These are phyloP conservation scores for Nevesoporus exiguus DNA, from an alignment of 768 basidiomycete species.

Conservation along the genomic window DNA sequence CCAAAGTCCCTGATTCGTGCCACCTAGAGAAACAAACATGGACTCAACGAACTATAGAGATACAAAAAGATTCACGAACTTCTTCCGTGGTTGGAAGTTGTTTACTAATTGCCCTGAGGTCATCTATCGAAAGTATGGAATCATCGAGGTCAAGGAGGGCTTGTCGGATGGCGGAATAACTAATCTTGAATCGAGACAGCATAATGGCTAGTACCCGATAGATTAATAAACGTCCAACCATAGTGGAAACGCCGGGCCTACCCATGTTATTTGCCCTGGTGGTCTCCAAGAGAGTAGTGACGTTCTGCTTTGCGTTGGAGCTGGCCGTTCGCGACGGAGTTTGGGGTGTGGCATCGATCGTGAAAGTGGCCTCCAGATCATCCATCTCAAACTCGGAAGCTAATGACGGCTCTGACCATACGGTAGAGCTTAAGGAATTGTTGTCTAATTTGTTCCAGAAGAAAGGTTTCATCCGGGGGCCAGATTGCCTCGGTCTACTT, in stretches of 20 bases:
- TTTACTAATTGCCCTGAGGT: constrained; percentile 69
- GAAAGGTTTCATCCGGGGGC: constrained; percentile 76
- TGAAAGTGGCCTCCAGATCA: constrained; percentile 74
- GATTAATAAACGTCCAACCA: constrained; percentile 2
- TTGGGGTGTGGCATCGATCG: constrained; percentile 47
- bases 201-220: constrained; percentile 60
- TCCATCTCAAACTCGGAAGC: constrained; percentile 51
- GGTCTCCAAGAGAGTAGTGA: constrained; percentile 73
- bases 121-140: constrained; percentile 61
- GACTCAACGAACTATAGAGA: neutral
- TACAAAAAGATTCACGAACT: constrained; percentile 34
- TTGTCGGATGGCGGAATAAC: constrained; percentile 59
- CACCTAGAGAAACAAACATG: constrained; percentile 38
- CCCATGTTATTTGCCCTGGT: constrained; percentile 84
- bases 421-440: constrained; percentile 42
- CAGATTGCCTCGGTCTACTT: constrained; percentile 32
- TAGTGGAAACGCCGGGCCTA: constrained; percentile 27
- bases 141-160: constrained; percentile 76
- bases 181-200: constrained; percentile 71
- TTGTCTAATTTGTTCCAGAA: constrained; percentile 83
- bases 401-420: constrained; percentile 65
- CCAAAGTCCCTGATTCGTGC: constrained; percentile 65
- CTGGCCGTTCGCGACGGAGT: constrained; percentile 40
- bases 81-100: constrained; percentile 83
- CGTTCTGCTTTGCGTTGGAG: constrained; percentile 52